Evolutionary conservation across 108 stramenopile species (phyloP), one percentile per base, ranked within the genome.

Genomic region (Cyclostephanos tholiformis): DNA sequence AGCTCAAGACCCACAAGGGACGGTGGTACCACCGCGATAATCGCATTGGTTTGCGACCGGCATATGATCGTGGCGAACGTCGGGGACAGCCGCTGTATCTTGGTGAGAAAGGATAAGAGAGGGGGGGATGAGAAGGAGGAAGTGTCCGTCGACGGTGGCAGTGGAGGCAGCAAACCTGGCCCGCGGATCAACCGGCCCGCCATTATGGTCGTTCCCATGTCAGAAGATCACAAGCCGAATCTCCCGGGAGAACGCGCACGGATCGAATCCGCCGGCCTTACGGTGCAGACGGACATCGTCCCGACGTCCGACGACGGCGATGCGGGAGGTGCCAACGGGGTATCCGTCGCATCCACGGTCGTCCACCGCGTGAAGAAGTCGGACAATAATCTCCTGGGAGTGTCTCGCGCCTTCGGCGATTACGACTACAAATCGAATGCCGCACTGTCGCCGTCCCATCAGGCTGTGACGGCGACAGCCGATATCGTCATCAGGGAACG

Each of bases 181-280:
- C 60, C 1, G 49, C 32, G 32, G 4, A 32, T 32, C 32, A 32
- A 46, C 22, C 35, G 27, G 23, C 27, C 51, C 19, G 27, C 52
- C 22, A 69, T 84, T 10, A 57, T 67, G 41, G 77, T 84, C 48
- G 51, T 82, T 26, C 67, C 86, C 60, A 68, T 99, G 35, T 89
- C 90, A 7, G 72, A 89, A n/a, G 98, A 99, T 84, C 98, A 99
- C 88, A 97, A 97, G 76, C 96, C 98, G 29, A 57, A 84, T 67
- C 69, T 91, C 4, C 87, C 88, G 11, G 69, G 48, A 17, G 97
- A 98, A 76, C 71, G 82, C 56, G 85, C 65, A 2, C 84, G 95
- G 13, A 95, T 97, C 58, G 85, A 89, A 82, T 74, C 69, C 8
- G 94, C 95, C 6, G 94, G 95, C 12, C 75, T 95, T 22, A 52